Evolutionary conservation across 805 yeast species (phyloP).

Genomic region (Maudiozyma turicensis): DNA sequence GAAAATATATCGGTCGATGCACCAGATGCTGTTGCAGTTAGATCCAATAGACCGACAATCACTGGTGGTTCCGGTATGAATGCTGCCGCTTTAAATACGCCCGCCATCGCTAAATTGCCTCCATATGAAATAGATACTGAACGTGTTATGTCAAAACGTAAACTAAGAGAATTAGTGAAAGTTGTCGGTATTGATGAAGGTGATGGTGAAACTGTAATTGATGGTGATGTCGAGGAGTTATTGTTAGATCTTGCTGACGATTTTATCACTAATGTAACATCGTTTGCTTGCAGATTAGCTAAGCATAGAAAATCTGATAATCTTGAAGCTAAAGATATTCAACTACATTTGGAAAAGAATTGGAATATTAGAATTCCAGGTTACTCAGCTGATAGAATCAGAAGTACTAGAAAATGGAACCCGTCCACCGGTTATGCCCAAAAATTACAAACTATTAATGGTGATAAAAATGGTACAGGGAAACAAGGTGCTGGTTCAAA

Average conservation of each 20-base stretch:
- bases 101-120: constrained; percentile 66
- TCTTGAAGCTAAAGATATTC: constrained; percentile 82
- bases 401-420: constrained; percentile 64
- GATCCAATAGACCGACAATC: constrained; percentile 70
- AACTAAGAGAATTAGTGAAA: constrained; percentile 76
- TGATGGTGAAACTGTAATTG: constrained; percentile 81
- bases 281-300: constrained; percentile 90
- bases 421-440: constrained; percentile 56
- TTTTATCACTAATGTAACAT: constrained; percentile 80
- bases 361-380: constrained; percentile 97
- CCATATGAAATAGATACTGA: constrained; percentile 75
- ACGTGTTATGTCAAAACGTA: constrained; percentile 79
- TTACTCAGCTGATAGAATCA: constrained; percentile 79
- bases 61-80: constrained; percentile 74
- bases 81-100: constrained; percentile 63
- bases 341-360: constrained; percentile 80
- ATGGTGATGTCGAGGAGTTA: constrained; percentile 92
- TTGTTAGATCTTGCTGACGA: constrained; percentile 91
- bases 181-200: constrained; percentile 81
- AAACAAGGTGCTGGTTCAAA: not conserved
- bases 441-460: constrained; percentile 42
- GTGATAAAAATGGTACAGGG: constrained; percentile 14
- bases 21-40: constrained; percentile 54
- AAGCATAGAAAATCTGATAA: constrained; percentile 86
- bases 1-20: constrained; percentile 54